Percentiles rank a stretch among this genome's conserved stretches.
Evolutionary conservation across 2,329 filamentous ascomycete genomes (phyloP).

Genomic region (Ophiostoma ips): DNA sequence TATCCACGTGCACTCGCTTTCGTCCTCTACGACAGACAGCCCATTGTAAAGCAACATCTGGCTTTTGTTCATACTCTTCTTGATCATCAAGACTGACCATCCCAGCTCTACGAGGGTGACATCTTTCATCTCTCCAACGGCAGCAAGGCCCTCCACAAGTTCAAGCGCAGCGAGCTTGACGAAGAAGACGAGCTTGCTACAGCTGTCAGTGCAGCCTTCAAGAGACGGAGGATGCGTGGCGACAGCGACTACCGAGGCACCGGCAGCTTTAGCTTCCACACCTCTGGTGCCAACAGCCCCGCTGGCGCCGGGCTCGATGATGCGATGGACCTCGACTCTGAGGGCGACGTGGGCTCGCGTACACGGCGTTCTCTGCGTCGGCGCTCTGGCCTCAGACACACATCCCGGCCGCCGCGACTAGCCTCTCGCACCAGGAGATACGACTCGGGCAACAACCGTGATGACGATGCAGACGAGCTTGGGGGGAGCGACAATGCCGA

Average conservation of each 20-base stretch:
- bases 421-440: neutral
- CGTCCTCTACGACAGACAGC: no score
- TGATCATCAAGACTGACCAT: neutral
- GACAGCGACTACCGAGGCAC: slow-evolving; percentile 1
- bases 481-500: slow-evolving; percentile 7
- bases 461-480: slow-evolving; percentile 19
- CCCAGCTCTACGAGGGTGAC: slow-evolving; percentile 3
- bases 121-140: slow-evolving; percentile 12
- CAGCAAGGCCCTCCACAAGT: slow-evolving; percentile 6
- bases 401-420: slow-evolving; percentile 5
- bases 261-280: slow-evolving; percentile 5
- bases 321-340: slow-evolving; percentile 4
- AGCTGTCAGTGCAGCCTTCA: neutral
- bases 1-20: no score
- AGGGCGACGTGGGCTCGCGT: neutral
- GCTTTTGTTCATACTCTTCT: neutral
- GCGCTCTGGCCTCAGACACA: slow-evolving; percentile 5
- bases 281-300: neutral
- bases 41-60: no score
- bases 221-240: slow-evolving; percentile 7
- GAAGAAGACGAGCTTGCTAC: slow-evolving; percentile 2
- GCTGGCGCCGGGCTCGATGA: neutral
- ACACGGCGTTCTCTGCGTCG: neutral
- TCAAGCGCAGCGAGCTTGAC: slow-evolving; percentile 4
- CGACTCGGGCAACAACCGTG: neutral